Conservation (phyloP, 306 rosid species). For the barrel medic (Medicago truncatula) region DNA sequence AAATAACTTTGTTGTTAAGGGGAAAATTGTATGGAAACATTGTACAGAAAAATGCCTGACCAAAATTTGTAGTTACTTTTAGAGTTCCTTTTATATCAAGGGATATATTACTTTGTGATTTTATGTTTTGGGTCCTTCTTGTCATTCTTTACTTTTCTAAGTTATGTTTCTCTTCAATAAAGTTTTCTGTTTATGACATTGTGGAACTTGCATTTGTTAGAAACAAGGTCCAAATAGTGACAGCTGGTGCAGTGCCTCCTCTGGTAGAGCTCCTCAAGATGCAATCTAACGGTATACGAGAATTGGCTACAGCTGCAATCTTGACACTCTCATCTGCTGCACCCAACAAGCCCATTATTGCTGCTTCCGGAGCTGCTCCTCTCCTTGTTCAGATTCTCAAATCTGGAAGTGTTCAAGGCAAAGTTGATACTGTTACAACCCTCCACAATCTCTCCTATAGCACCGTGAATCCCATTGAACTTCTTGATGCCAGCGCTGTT, state of each 20-base stretch:
- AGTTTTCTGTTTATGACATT: conserved; percentile 39
- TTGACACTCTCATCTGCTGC: conserved; percentile 83
- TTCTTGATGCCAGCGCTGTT: conserved; percentile 77
- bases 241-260: conserved; percentile 82
- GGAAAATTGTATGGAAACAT: too few relatives aligned
- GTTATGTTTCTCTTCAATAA: conserved; percentile 33
- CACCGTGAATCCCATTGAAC: conserved; percentile 57
- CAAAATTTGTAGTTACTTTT: too few relatives aligned
- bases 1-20: neutral
- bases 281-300: conserved; percentile 64
- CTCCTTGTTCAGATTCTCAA: conserved; percentile 83
- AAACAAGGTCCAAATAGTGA: conserved; percentile 84
- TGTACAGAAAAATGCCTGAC: too few relatives aligned
- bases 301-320: conserved; percentile 87
- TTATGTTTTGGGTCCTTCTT: conserved; percentile 22
- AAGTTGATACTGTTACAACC: conserved; percentile 85
- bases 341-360: conserved; percentile 73
- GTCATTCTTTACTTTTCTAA: conserved; percentile 20
- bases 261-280: conserved; percentile 79
- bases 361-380: conserved; percentile 82
- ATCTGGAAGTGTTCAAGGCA: conserved; percentile 85
- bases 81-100: too few relatives aligned
- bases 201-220: conserved; percentile 55
- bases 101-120: conserved; percentile 6
- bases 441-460: conserved; percentile 71